Conservation (phyloP, 2,329 filamentous ascomycete species). For the Calcarisporium arbuscula region DNA sequence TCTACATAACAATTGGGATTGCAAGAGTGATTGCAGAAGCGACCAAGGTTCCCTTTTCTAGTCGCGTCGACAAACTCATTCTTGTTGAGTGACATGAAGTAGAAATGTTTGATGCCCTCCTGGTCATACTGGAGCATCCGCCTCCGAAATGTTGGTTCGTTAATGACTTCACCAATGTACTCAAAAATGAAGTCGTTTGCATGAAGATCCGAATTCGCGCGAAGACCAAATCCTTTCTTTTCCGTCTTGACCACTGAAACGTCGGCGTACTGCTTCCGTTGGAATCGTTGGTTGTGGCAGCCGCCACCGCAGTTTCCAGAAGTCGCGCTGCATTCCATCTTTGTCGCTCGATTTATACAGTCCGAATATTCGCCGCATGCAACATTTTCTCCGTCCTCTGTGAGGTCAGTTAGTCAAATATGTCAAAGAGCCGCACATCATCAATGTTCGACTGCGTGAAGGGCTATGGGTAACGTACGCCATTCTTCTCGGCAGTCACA, state of each 20-base stretch:
- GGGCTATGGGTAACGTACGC: slow-evolving; percentile 56
- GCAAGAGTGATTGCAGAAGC: slow-evolving; percentile 98
- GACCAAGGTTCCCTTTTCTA: slow-evolving; percentile 89
- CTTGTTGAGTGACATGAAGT: slow-evolving; percentile 98
- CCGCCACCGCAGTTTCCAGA: slow-evolving; percentile 74
- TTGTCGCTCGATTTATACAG: slow-evolving; percentile 96
- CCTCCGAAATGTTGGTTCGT: slow-evolving; percentile 79
- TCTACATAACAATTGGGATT: slow-evolving; percentile 98
- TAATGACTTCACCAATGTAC: slow-evolving; percentile 97
- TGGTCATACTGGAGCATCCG: slow-evolving; percentile 92
- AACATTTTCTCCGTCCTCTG: slow-evolving; percentile 62
- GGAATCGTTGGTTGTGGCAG: slow-evolving; percentile 94
- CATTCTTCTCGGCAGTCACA: slow-evolving; percentile 94
- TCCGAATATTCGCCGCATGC: slow-evolving; percentile 95
- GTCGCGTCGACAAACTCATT: slow-evolving; percentile 97
- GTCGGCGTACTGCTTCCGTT: slow-evolving; percentile 79
- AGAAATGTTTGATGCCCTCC: slow-evolving; percentile 98
- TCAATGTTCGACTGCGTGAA: slow-evolving; percentile 10
- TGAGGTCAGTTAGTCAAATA: slow-evolving; percentile 9
- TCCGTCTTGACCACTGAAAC: slow-evolving; percentile 97
- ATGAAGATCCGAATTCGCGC: slow-evolving; percentile 69
- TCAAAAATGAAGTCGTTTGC: slow-evolving; percentile 93
- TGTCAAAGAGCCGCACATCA: no score
- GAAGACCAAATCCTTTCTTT: slow-evolving; percentile 92
- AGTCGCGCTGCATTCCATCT: slow-evolving; percentile 86